Base-by-base conservation (phyloP, 306 rosid species). In the Quercus alba region DNA sequence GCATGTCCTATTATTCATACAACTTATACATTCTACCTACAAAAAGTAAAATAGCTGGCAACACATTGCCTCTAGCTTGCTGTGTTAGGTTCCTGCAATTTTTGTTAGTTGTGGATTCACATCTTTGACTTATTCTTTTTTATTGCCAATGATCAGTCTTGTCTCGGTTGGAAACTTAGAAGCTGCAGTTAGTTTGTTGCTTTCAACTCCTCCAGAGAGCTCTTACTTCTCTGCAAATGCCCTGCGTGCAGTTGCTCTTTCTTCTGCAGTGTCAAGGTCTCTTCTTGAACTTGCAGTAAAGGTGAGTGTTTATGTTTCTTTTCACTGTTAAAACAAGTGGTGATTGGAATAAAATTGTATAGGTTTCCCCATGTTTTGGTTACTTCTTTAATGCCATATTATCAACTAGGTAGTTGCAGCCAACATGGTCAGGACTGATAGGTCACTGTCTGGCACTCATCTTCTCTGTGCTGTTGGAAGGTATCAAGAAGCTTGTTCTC, bases 401-500 rank as follows among this genome's bases (percentile, higher is more conserved):
- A 59, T 67, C 78, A 82, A 76, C 69, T 79, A 95, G 99, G 99
- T 93, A 78, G 98, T 95, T 66, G 99, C 99, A 52, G 99, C 99
- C 85, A 95, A 95, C 89, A 95, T 93, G 99, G 99, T 95, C 74
- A 88, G 97, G 87, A 96, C 93, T 82, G 99, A 93, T 81, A 86
- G 99, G 88, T 93, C 99, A 77, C 79, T 95, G 8, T 93, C 98
- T 19, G 99, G 98, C 78, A 95, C 91, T 79, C 99, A 95, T 87
- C 97, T 95, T 90, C 99, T 95, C 26, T 95, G 99, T 72, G 99
- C 98, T 74, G 99, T 95, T 61, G 98, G 99, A 84, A 88, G 94
- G 88, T 85, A 95, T 81, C 99, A 95, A 81, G 99, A 95, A 89
- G 99, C 99, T 69, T 95, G 99, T 87, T 95, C 99, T 82, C 99